Conservation (phyloP, 768 basidiomycete species). For the Psilocybe azurescens region DNA sequence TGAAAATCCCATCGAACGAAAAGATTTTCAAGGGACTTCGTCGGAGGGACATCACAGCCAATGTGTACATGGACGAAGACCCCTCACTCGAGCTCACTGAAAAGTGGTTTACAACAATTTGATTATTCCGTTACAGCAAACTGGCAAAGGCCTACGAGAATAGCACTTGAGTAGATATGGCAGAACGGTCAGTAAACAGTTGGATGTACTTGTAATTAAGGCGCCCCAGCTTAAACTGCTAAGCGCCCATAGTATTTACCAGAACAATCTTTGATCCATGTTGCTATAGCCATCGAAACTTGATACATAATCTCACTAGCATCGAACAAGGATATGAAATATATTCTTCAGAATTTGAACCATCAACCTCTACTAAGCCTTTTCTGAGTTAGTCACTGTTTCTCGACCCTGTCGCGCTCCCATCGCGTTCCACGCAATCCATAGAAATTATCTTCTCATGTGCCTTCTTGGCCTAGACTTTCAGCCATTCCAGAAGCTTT, state of each 20-base stretch:
- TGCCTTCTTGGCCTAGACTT: neutral
- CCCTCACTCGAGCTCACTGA: neutral
- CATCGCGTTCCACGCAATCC: too few relatives aligned
- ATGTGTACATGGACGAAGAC: constrained; percentile 2
- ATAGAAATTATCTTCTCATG: too few relatives aligned
- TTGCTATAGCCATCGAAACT: constrained; percentile 42
- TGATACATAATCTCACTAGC: too few relatives aligned
- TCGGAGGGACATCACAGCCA: constrained; percentile 1
- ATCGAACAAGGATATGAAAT: too few relatives aligned
- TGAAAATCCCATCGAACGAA: neutral
- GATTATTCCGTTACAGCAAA: too few relatives aligned
- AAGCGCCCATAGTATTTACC: constrained; percentile 2
- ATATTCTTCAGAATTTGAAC: too few relatives aligned
- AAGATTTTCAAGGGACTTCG: neutral
- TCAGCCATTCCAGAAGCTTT: neutral
- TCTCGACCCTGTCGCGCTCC: too few relatives aligned
- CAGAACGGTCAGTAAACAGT: neutral
- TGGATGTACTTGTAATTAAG: neutral
- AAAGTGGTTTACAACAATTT: neutral
- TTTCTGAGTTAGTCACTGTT: too few relatives aligned
- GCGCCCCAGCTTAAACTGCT: neutral
- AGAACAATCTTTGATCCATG: constrained; percentile 65
- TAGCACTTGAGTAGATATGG: too few relatives aligned
- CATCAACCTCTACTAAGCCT: too few relatives aligned
- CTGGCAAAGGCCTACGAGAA: neutral